phyloP scores from a whole-genome alignment of 75 land plant species.

The Cryptomeria japonica region DNA sequence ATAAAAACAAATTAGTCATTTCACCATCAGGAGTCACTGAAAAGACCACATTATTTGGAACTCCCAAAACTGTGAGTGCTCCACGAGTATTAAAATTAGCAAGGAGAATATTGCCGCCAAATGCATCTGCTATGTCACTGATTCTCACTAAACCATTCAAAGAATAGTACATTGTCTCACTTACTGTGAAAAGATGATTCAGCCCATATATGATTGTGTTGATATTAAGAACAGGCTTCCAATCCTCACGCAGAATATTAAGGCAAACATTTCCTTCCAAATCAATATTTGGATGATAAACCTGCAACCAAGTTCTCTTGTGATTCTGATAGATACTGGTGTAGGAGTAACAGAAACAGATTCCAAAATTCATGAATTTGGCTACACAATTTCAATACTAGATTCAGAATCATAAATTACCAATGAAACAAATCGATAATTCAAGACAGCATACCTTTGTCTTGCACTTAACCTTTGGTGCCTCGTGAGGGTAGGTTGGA shows the following conservation, averaged over 20 bases:
- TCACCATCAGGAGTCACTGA: not conserved
- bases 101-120: not conserved
- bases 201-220: conserved; percentile 82
- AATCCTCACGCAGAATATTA: conserved; percentile 85
- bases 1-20: not conserved
- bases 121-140: not conserved
- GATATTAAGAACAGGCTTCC: conserved; percentile 87
- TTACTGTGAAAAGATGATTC: conserved; percentile 77
- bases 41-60: not conserved
- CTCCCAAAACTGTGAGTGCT: not conserved
- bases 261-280: conserved; percentile 93
- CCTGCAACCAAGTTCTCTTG: conserved; percentile 35
- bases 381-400: not conserved
- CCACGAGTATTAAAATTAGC: not conserved
- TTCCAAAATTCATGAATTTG: not conserved
- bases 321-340: not conserved
- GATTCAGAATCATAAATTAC: not conserved
- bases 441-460: conserved; percentile 35
- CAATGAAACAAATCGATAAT: not conserved
- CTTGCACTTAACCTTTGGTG: conserved; percentile 61
- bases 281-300: conserved; percentile 89
- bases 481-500: conserved; percentile 54
- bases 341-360: not conserved
- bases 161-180: not conserved
- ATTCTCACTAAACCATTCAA: not conserved